phyloP scores from a whole-genome alignment of 2,329 filamentous ascomycete species.

The Cercospora sp. region DNA sequence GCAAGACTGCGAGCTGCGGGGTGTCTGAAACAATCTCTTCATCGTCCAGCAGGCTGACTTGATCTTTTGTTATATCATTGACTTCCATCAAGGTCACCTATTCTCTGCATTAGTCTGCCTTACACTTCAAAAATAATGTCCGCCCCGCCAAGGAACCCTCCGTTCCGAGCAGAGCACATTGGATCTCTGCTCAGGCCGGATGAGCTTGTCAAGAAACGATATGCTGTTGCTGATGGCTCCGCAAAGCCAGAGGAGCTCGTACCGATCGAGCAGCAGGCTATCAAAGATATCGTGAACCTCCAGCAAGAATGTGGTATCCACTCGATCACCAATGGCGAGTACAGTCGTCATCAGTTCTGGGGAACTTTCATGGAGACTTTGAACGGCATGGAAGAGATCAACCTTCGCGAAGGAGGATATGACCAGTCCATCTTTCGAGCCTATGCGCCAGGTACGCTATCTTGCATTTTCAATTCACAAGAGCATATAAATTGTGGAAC shows the following conservation, averaged over 20 bases:
- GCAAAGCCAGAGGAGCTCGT: constrained; percentile 32
- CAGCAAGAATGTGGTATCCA: constrained; percentile 39
- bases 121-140: constrained; percentile 52
- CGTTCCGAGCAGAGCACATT: constrained; percentile 71
- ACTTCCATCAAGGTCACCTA: constrained; percentile 6
- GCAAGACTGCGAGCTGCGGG: not conserved
- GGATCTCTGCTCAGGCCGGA: constrained; percentile 69
- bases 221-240: constrained; percentile 45
- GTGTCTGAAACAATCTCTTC: not conserved
- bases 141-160: constrained; percentile 47
- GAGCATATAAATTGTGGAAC: too few species aligned
- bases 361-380: constrained; percentile 41
- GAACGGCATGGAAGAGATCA: constrained; percentile 52
- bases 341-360: constrained; percentile 39
- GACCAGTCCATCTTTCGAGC: constrained; percentile 56
- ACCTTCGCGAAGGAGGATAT: constrained; percentile 39
- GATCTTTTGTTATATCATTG: not conserved
- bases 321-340: constrained; percentile 39
- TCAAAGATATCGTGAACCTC: constrained; percentile 37
- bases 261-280: constrained; percentile 38
- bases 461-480: too few species aligned
- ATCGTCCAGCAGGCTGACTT: not conserved
- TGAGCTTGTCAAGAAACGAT: constrained; percentile 60
- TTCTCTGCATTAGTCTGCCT: not conserved
- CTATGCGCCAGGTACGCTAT: constrained; percentile 49